Conservation (phyloP, 192 early-diverging fungal species). For the Glomus cerebriforme region DNA sequence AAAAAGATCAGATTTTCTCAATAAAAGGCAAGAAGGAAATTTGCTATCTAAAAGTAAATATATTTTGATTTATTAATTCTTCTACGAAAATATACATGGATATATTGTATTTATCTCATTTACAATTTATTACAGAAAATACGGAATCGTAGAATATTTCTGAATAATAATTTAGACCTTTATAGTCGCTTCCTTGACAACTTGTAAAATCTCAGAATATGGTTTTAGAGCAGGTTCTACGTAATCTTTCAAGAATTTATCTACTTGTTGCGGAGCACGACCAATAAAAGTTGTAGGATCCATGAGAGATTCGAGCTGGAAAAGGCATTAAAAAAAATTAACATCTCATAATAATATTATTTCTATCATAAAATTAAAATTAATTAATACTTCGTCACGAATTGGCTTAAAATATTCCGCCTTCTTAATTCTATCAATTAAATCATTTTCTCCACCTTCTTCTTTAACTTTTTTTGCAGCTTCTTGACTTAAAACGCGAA, state of each 20-base stretch:
- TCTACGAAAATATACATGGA: too few relatives aligned
- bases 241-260: slow-evolving; percentile 76
- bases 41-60: not conserved
- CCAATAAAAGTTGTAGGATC: slow-evolving; percentile 93
- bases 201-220: slow-evolving; percentile 63
- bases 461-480: slow-evolving; percentile 90
- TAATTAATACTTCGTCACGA: slow-evolving; percentile 55
- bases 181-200: slow-evolving; percentile 67
- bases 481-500: slow-evolving; percentile 93
- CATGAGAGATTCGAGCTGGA: slow-evolving; percentile 65
- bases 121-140: too few relatives aligned
- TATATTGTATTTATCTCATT: too few relatives aligned
- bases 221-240: slow-evolving; percentile 83
- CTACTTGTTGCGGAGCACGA: slow-evolving; percentile 92
- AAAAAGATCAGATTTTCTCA: slow-evolving; percentile 3
- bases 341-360: not conserved
- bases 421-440: slow-evolving; percentile 86
- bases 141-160: too few relatives aligned
- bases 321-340: slow-evolving; percentile 3
- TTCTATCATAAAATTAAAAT: slow-evolving; percentile 14
- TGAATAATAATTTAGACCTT: slow-evolving; percentile 60
- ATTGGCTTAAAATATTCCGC: slow-evolving; percentile 89
- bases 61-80: too few relatives aligned
- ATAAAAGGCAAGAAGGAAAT: not conserved
- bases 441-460: slow-evolving; percentile 91